Conservation (phyloP, 495 filamentous ascomycete species). For the Aspergillus baeticus region DNA sequence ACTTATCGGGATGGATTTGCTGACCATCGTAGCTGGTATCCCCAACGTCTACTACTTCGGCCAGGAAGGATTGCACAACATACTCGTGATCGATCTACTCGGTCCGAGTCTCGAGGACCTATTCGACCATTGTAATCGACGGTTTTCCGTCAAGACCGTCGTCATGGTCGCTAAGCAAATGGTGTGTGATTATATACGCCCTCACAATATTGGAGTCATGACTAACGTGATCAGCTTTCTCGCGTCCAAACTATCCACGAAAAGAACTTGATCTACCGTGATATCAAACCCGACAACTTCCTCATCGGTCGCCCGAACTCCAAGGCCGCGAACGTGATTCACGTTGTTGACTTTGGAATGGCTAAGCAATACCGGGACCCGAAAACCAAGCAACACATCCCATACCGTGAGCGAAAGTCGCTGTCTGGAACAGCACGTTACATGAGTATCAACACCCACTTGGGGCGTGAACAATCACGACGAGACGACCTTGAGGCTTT, state of each 20-base stretch:
- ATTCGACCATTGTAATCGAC: conserved; percentile 95
- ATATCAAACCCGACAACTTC: conserved; percentile 99
- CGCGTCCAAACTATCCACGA: conserved; percentile 99
- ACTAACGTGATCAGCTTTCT: conserved; percentile 64
- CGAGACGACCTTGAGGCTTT: conserved; percentile 95
- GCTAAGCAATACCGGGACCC: conserved; percentile 99
- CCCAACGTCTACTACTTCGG: conserved; percentile 99
- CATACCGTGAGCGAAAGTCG: conserved; percentile 96
- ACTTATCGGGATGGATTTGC: conserved; percentile 12
- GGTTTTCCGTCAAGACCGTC: conserved; percentile 95
- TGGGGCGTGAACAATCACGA: conserved; percentile 94
- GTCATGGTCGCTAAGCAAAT: conserved; percentile 99
- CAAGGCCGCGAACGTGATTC: conserved; percentile 95
- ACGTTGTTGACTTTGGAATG: conserved; percentile 99
- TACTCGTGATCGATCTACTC: conserved; percentile 96
- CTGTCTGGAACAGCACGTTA: conserved; percentile 96
- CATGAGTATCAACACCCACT: conserved; percentile 99
- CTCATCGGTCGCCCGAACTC: conserved; percentile 91
- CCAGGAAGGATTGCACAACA: conserved; percentile 98
- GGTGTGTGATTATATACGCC: conserved; percentile 50
- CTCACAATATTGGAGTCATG: neutral
- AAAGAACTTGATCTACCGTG: conserved; percentile 98
- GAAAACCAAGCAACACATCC: conserved; percentile 99
- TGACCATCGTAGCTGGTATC: conserved; percentile 74
- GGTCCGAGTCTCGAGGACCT: conserved; percentile 96